Evolutionary conservation across 805 yeast genomes (phyloP), one percentile per base, ranked within the genome.

Genomic region (Zygoascus ofunaensis): DNA sequence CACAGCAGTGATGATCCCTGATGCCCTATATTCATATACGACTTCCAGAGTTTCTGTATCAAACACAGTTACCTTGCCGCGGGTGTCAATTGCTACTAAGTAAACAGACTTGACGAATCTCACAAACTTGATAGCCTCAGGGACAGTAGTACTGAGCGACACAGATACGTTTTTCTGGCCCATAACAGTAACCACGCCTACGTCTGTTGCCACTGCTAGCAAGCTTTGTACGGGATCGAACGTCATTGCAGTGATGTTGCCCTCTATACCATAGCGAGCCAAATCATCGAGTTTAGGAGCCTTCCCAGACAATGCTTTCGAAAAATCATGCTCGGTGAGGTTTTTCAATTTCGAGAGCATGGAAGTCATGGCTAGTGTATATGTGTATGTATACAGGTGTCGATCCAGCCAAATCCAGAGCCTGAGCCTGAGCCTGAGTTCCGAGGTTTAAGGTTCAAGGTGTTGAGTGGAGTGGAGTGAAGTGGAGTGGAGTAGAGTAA

Each of bases 201-300:
- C 58, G 32, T 72, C 78, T 0, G 95, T 87, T 2, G 87, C 81
- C 0, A 87, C 66, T 0, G 96, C 97, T 54, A 87, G 62, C 22
- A 92, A 69, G 43, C 92, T 77, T 61, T 92, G 98, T 1, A 85
- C 79, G 2, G 94, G 94, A 59, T 92, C 97, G 62, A 72, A 84
- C 0, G 92, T 94, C 34, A 79, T 58, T 0, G 85, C 77, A 30
- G 76, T 65, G 5, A 84, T 74, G 12, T 73, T 72, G 10, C 94
- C 90, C 15, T 72, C 68, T 28, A 82, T 56, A 2, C 92, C 92
- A 54, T 75, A 79, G 4, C 62, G 52, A 7, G 64, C 64, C 36
- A 66, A 53, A 35, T 61, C 64, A 37, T 56, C 62, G 17, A 61
- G 35, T 5, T 50, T 46, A 34, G 63, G 60, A 37, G 51, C 55